Evolutionary conservation across 768 basidiomycete species (phyloP).

Genomic region (Inosperma sp.): DNA sequence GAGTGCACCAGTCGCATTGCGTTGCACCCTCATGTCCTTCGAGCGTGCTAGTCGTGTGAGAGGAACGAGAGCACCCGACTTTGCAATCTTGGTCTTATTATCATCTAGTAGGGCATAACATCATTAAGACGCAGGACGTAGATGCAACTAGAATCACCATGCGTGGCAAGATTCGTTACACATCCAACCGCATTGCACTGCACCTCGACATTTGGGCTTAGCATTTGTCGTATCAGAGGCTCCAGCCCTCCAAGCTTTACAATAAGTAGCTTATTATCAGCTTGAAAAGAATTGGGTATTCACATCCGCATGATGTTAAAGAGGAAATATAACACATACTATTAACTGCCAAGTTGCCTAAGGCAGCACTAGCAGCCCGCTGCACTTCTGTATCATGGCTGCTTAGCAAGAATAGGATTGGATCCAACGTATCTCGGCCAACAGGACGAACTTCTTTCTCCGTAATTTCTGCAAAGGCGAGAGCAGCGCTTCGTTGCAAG

Average conservation of each 20-base stretch:
- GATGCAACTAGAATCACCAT: conserved; percentile 54
- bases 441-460: conserved; percentile 99
- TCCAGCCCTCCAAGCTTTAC: conserved; percentile 97
- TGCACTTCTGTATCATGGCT: conserved; percentile 99
- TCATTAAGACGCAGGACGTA: neutral
- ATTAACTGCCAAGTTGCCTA: conserved; percentile 97
- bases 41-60: conserved; percentile 93
- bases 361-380: conserved; percentile 93
- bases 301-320: conserved; percentile 1
- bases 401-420: conserved; percentile 93
- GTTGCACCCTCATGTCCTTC: conserved; percentile 98
- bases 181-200: conserved; percentile 99
- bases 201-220: conserved; percentile 97
- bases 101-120: conserved; percentile 57
- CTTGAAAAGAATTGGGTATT: conserved; percentile 37
- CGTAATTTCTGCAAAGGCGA: conserved; percentile 98
- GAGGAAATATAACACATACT: conserved; percentile 50
- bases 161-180: conserved; percentile 97
- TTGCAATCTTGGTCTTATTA: conserved; percentile 99
- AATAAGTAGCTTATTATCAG: conserved; percentile 98
- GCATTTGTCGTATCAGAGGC: conserved; percentile 97
- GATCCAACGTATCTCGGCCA: conserved; percentile 94
- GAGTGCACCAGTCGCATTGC: conserved; percentile 96
- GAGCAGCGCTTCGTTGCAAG: conserved; percentile 93
- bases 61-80: conserved; percentile 97